Base-by-base conservation (phyloP, 106 monocot genomes). In the Platanthera zijinensis region DNA sequence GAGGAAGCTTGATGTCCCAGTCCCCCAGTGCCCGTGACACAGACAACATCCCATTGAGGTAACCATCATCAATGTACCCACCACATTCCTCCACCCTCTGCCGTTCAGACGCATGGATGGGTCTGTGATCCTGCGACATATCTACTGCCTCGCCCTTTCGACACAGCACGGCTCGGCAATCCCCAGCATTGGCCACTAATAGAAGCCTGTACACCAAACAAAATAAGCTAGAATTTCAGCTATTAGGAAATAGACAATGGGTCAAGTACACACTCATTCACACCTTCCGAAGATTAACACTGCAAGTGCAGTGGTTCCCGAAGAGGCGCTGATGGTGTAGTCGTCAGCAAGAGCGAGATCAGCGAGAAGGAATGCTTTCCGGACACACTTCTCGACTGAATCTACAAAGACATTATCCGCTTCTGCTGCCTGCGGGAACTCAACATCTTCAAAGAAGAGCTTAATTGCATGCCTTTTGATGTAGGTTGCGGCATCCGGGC, bases 211-310 rank as follows among this genome's bases (percentile, higher is more conserved):
- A 79, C 3, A 17, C 9, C 11, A 63, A 25, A 25, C 7, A 30
- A 30, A 7, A 2, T 13, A 22, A 47, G 14, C n/a, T 39, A 59
- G 15, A 4, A 59, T 46, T 14, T 6, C 14, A 59, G 22, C 12
- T 50, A 50, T n/a, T 13, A 12, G 50, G 14, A 2, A 69, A 39
- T 6, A 32, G 6, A 9, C 1, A 30, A 17, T 5, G 52, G 28
- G 7, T 22, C 6, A 19, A 4, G 52, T 22, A 69, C 30, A 13
- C 32, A 21, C 6, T 69, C 6, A 59, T 46, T 51, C 19, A 74
- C n/a, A 90, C 94, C 85, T 88, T 78, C 87, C 94, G 82, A 94
- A 78, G 9, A 94, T 72, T 13, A 94, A 62, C 57, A 87, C 90
- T 5, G 90, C 74, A 5, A 94, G 81, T 0, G 86, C 94, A 2